Evolutionary conservation across 371 early-diverging fungal species (phyloP).

Genomic region (Zychaea mexicana): DNA sequence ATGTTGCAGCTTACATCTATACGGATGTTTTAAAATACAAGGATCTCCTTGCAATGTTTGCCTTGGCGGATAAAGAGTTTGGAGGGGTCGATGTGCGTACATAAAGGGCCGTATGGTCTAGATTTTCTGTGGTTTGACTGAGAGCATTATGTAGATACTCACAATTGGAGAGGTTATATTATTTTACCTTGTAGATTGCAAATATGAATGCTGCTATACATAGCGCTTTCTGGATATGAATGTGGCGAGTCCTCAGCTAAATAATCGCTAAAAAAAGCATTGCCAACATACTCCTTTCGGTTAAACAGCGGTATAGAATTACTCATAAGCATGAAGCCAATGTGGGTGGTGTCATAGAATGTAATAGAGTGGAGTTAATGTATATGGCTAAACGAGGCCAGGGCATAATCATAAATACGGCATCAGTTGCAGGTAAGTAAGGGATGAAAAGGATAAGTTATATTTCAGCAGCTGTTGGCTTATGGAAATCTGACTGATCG

Average conservation of each 20-base stretch:
- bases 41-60: slow-evolving; percentile 46
- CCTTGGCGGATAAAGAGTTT: slow-evolving; percentile 46
- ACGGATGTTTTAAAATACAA: slow-evolving; percentile 60
- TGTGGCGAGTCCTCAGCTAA: no score
- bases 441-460: no score
- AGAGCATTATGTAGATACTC: no score
- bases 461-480: not conserved
- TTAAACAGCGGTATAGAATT: no score
- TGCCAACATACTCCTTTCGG: slow-evolving; percentile 13
- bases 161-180: no score
- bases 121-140: not conserved
- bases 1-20: slow-evolving; percentile 34
- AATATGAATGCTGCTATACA: slow-evolving; percentile 9
- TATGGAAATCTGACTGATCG: no score
- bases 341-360: slow-evolving; percentile 2
- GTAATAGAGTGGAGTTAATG: slow-evolving; percentile 37
- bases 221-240: no score
- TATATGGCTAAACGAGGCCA: slow-evolving; percentile 43
- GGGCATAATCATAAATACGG: slow-evolving; percentile 52
- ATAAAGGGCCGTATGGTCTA: not conserved
- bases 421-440: slow-evolving; percentile 21
- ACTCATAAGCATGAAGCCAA: no score
- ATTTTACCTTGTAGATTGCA: slow-evolving; percentile 4
- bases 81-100: slow-evolving; percentile 29
- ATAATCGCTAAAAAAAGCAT: no score